Base-by-base conservation (phyloP, 768 basidiomycete genomes). In the Amanita rubescens region DNA sequence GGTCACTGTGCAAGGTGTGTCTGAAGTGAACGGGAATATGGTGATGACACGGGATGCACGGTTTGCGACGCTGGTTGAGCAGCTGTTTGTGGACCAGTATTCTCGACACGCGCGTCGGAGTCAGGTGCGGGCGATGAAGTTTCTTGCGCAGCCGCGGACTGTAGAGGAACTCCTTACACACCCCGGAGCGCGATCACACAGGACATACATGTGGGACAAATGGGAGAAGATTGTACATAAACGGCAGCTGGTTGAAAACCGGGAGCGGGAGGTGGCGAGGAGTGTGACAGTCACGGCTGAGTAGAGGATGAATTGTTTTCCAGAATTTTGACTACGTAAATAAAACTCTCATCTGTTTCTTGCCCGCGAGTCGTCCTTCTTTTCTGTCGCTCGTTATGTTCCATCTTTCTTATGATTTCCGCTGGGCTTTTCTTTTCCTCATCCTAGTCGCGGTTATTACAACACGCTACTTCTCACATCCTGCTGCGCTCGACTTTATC, bases 401-500 rank as follows among this genome's bases (percentile, higher is more conserved):
- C 15, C 1, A 9, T 24, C 25, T 7, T 30, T 17, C 47, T 37
- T 37, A 33, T 34, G 19, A 33, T 14, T 10, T 32, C 47, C 19
- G 7, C n/a, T 11, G 22, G 4, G 30, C 11, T 7, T 22, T 85
- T 2, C 86, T 86, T 2, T 57, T 83, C 9, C 58, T 71, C 5
- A 73, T 89, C 47, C 62, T 84, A 35, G 51, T 82, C 39, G 72
- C 87, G 55, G 79, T 81, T 10, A 61, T 70, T 2, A 77, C 74
- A 11, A 76, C 78, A 14, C 78, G 71, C n/a, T 82, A 73, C 64
- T 39, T 75, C 54, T 64, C 74, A 9, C 81, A 77, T 59, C 77
- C 76, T 30, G 69, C 66, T 39, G 66, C 70, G 27, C 69, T 80
- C 57, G 76, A 79, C 61, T 59, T 72, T 30, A 62, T 75, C 56